A percentile compares a stretch with the other conserved stretches of the same genome.
phyloP scores from a whole-genome alignment of 768 basidiomycete genomes.

The Mycena rosella region DNA sequence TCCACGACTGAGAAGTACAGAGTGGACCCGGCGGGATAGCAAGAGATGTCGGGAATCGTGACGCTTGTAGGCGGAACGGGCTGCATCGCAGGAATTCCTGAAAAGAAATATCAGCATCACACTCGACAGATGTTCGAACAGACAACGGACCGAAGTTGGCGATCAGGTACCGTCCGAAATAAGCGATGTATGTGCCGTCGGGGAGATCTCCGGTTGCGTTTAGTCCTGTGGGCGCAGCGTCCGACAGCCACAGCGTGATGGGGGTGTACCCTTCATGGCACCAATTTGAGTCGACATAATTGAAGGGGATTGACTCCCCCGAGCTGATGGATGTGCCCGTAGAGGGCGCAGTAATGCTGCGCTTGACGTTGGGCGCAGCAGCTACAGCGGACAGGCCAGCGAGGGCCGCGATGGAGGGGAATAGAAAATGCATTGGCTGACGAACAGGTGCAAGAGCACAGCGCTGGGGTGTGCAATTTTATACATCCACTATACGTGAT shows the following conservation, averaged over 20 bases:
- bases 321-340: slow-evolving; percentile 7
- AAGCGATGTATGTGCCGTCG: not conserved
- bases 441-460: no score
- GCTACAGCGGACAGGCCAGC: not conserved
- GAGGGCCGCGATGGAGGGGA: slow-evolving; percentile 8
- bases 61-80: slow-evolving; percentile 4
- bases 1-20: not conserved
- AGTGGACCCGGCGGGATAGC: not conserved
- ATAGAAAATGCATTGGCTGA: slow-evolving; percentile 2
- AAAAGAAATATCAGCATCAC: not conserved
- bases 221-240: not conserved
- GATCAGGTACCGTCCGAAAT: slow-evolving; percentile 9
- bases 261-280: slow-evolving; percentile 22
- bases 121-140: not conserved
- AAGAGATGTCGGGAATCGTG: slow-evolving; percentile 2
- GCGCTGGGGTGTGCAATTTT: no score
- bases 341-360: not conserved
- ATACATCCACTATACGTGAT: no score
- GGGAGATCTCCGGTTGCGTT: slow-evolving; percentile 10
- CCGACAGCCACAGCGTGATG: slow-evolving; percentile 14
- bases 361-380: not conserved
- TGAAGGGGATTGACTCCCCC: slow-evolving; percentile 6
- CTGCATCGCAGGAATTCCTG: not conserved
- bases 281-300: slow-evolving; percentile 11
- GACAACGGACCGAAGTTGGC: slow-evolving; percentile 2